Base-by-base conservation (phyloP, 1,139 yeast species). In the Diutina catenulata region DNA sequence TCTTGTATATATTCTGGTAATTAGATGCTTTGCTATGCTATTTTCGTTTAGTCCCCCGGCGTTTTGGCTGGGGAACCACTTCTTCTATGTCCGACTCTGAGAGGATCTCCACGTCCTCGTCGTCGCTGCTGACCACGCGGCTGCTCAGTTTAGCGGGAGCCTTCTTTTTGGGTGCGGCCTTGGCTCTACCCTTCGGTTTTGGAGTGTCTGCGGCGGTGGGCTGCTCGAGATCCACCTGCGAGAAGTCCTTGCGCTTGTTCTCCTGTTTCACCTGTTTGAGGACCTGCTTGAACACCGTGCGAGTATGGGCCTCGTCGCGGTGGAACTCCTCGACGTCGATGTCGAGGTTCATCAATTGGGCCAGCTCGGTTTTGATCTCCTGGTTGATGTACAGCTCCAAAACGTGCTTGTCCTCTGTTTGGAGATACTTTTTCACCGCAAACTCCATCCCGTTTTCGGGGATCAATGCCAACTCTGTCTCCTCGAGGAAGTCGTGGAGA, bases 321-420 rank as follows among this genome's bases (percentile, higher is more conserved):
- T 31, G 35, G 19, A 31, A 31, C 16, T 31, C 25, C 7, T 31
- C 35, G 5, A 13, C 13, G 14, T 31, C 35, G 4, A 31, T n/a
- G 7, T 31, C 35, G 9, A 31, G 19, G 3, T 18, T 18, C 3
- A 31, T 14, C 6, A 31, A 14, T 10, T 10, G 24, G 19, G 20
- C 18, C 14, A 14, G 15, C 9, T 31, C 93, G 33, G 66, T 66
- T 19, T 64, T 68, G 42, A 87, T 63, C 42, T 88, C 86, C 16
- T 62, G 61, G 37, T 79, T 80, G 7, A 91, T 77, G 53, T 80
- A 86, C 33, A 70, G 71, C 41, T 73, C 75, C 39, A 91, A 60
- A 0, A 88, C 74, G 36, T 64, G 63, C 49, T 80, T 82, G 49
- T 88, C 95, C 43, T 87, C 96, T 46, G 83, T 82, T 33, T 81